Evolutionary conservation across 306 rosid genomes (phyloP).

Genomic region (Rosa rugosa): DNA sequence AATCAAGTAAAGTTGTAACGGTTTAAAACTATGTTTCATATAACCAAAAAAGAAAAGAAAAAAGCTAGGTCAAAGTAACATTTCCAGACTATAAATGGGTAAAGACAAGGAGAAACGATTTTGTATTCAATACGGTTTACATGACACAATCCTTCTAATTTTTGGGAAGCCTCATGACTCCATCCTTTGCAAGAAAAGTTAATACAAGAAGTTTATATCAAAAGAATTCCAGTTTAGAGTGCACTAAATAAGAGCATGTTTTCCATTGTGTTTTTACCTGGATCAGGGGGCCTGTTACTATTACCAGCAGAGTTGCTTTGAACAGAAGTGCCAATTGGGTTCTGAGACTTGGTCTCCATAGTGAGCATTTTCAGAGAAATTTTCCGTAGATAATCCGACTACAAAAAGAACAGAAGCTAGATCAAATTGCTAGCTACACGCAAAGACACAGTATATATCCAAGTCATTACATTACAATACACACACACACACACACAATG

Average conservation of each 20-base stretch:
- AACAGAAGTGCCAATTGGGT: slow-evolving; percentile 30
- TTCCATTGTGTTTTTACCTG: slow-evolving; percentile 39
- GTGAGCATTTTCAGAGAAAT: slow-evolving; percentile 45
- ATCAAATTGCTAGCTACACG: neutral
- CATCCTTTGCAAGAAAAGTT: neutral
- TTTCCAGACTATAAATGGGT: neutral
- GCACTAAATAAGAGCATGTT: neutral
- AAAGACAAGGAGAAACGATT: too few relatives aligned
- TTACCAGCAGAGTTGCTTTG: slow-evolving; percentile 48
- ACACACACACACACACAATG: neutral
- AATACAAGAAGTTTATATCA: neutral
- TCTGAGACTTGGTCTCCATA: slow-evolving; percentile 71
- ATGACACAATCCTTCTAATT: neutral
- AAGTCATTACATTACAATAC: neutral
- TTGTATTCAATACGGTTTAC: neutral
- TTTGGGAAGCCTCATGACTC: neutral
- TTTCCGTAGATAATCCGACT: slow-evolving; percentile 13
- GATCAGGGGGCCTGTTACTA: slow-evolving; percentile 58
- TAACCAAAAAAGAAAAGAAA: neutral
- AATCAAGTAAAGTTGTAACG: neutral
- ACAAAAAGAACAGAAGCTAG: neutral
- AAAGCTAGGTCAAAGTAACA: neutral
- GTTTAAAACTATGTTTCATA: neutral
- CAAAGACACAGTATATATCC: neutral
- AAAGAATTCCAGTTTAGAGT: neutral